Conservation (phyloP, 306 rosid species). For the Biancaea sappan region DNA sequence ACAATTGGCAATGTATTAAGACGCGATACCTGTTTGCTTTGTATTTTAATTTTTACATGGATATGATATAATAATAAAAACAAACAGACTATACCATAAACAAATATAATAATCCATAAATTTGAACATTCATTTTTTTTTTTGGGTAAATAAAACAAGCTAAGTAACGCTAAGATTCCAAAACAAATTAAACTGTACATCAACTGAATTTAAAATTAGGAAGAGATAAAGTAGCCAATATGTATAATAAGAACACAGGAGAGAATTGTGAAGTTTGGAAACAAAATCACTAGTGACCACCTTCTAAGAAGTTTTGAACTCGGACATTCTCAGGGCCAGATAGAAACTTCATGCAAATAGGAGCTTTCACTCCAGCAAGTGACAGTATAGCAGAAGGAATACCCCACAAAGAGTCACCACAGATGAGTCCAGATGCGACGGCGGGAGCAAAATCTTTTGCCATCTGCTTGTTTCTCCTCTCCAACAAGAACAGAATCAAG, state of each 20-base stretch:
- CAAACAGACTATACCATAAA: background rate
- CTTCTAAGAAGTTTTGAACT: slow-evolving; percentile 45
- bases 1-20: no score
- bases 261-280: background rate
- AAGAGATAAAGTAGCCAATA: background rate
- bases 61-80: no score
- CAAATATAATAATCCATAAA: background rate
- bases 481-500: slow-evolving; percentile 60
- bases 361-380: slow-evolving; percentile 51
- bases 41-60: background rate
- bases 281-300: background rate
- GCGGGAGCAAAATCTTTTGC: slow-evolving; percentile 61
- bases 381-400: slow-evolving; percentile 68
- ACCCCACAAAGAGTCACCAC: slow-evolving; percentile 79
- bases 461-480: slow-evolving; percentile 39
- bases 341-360: slow-evolving; percentile 76
- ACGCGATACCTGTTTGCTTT: no score
- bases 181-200: background rate
- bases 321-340: slow-evolving; percentile 42
- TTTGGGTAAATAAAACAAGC: background rate
- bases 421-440: slow-evolving; percentile 68
- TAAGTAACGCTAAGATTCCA: background rate
- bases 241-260: background rate
- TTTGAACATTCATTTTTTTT: background rate
- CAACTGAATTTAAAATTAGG: background rate